Evolutionary conservation across 495 filamentous ascomycete genomes (phyloP).

Genomic region (Aeminium ludgeri): DNA sequence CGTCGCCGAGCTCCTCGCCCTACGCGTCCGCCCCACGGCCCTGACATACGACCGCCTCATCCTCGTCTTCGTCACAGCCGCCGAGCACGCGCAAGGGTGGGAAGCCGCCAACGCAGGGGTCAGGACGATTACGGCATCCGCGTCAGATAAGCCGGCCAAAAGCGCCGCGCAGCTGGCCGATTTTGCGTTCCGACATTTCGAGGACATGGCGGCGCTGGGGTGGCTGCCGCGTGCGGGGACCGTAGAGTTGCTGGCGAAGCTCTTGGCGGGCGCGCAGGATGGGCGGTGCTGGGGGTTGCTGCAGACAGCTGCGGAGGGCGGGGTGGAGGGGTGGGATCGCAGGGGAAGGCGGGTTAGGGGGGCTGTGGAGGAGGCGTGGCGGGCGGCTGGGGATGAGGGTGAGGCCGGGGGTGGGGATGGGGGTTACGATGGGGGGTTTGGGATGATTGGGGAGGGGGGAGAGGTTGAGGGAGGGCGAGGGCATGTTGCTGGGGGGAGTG

Average conservation of each 20-base stretch:
- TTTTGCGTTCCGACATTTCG: conserved; percentile 13
- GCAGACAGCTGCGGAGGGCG: conserved; percentile 7
- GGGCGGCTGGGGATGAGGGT: too few species aligned
- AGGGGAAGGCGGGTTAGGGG: conserved; percentile 8
- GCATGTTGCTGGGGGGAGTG: too few species aligned
- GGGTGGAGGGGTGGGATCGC: conserved; percentile 7
- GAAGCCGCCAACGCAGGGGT: too few species aligned
- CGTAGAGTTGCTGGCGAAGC: conserved; percentile 2
- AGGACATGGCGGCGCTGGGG: conserved; percentile 4
- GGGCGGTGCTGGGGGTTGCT: conserved; percentile 14
- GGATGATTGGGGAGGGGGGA: too few species aligned
- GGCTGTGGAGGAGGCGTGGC: conserved; percentile 14
- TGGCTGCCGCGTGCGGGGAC: conserved; percentile 14
- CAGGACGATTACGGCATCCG: too few species aligned
- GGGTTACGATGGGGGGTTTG: too few species aligned
- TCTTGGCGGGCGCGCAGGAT: conserved; percentile 8
- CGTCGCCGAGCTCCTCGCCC: conserved; percentile 53
- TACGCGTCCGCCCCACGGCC: conserved; percentile 40
- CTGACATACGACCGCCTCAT: conserved; percentile 55
- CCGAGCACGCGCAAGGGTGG: conserved; percentile 34
- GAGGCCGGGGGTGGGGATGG: too few species aligned
- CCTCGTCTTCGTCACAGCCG: conserved; percentile 37
- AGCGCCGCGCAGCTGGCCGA: conserved; percentile 6
- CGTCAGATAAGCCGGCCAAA: background rate
- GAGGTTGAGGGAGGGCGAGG: too few species aligned